A percentile compares a stretch with the other conserved stretches of the same genome.
phyloP scores from a whole-genome alignment of 2,329 filamentous ascomycete species.

The Stachybotrys chartarum region DNA sequence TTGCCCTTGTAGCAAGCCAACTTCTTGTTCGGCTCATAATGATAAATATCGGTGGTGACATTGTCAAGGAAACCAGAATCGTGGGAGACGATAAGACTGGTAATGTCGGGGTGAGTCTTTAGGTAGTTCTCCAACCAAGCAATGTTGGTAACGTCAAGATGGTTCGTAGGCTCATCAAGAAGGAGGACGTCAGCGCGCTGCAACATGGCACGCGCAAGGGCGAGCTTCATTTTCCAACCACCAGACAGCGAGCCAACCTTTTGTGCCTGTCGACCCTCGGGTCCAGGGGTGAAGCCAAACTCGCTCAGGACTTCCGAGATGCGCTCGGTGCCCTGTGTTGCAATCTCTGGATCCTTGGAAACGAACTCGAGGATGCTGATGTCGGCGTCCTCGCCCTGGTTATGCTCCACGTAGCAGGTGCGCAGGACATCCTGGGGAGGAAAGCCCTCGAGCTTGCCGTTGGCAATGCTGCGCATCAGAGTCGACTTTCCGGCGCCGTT shows the following conservation, averaged over 20 bases:
- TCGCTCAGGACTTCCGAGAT: conserved; percentile 80
- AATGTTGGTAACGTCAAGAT: conserved; percentile 93
- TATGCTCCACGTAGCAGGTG: conserved; percentile 98
- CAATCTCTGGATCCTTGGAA: conserved; percentile 79
- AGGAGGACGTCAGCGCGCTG: conserved; percentile 94
- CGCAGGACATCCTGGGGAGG: conserved; percentile 85
- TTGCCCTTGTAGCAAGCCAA: conserved; percentile 80
- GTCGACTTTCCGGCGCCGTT: conserved; percentile 99
- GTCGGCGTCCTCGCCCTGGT: conserved; percentile 95
- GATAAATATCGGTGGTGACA: conserved; percentile 97
- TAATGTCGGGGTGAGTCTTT: conserved; percentile 93
- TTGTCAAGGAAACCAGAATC: conserved; percentile 96
- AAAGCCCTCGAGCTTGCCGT: conserved; percentile 95
- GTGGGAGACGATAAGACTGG: conserved; percentile 95
- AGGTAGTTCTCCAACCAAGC: conserved; percentile 95
- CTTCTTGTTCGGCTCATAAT: conserved; percentile 96
- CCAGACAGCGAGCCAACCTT: conserved; percentile 92
- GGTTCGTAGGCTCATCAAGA: conserved; percentile 97
- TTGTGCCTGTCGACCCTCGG: conserved; percentile 80
- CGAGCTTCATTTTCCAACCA: conserved; percentile 99
- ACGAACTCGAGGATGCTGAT: conserved; percentile 94
- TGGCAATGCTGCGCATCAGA: conserved; percentile 92
- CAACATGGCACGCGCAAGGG: conserved; percentile 91
- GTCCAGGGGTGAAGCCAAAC: conserved; percentile 88
- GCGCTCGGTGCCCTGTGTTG: conserved; percentile 67